Base-by-base conservation (phyloP, 805 yeast genomes). In the Sungouiozyma ichnusensis region DNA sequence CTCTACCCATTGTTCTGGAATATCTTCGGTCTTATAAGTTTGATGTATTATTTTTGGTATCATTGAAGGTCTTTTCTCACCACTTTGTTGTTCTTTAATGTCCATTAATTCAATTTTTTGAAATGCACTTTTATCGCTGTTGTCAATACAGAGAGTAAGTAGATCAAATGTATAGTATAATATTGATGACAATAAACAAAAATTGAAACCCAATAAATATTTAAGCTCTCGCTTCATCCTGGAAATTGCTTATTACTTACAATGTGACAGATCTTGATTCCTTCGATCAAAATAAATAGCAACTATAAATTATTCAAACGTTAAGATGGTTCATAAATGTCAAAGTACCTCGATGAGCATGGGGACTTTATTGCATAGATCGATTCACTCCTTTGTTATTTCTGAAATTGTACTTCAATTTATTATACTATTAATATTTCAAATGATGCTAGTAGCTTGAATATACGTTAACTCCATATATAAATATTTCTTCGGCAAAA, bases 31-130 rank as follows among this genome's bases (percentile, higher is more conserved):
- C 57, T 84, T 86, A 61, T 87, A 87, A 13, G 96, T 87, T 62
- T 87, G 97, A 58, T 87, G 97, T 41, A 87, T 85, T 58, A 86
- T 86, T 54, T 81, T 83, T 32, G 97, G 97, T 37, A 87, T 85
- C 33, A 80, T 56, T 43, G 70, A 71, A 3, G 40, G 38, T 16
- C 36, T 34, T 16, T 36, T 17, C 4, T 19, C 3, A 36, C 33
- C 15, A 20, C 13, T 5, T 37, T 34, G 3, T 33, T 11, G 16
- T 67, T 66, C 35, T 50, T 45, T 13, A 66, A 59, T 2, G 79
- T 79, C 49, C 77, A 74, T 36, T 8, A 82, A 55, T 46, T 84
- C 92, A 13, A 67, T 64, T 39, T 74, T 74, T 9, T 73, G 57
- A 16, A 84, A 65, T 1, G 81, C 82, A 53, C 81, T 83, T 14